A percentile compares a stretch with the other conserved stretches of the same genome.
Evolutionary conservation across 495 filamentous ascomycete species (phyloP).

Genomic region (Xylaria flabelliformis): DNA sequence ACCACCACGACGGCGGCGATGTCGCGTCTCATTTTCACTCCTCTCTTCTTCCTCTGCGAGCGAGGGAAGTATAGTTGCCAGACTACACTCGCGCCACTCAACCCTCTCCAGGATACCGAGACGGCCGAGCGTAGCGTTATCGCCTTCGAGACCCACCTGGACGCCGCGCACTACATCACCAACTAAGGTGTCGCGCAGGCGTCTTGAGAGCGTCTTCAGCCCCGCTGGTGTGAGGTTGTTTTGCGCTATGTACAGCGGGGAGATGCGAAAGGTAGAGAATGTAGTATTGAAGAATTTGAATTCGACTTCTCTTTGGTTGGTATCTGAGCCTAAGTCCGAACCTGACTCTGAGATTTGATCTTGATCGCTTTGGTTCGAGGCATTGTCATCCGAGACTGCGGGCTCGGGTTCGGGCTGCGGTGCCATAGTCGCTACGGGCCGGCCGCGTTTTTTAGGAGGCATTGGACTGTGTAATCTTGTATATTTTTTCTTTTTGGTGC

Average conservation of each 20-base stretch:
- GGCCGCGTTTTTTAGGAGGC: conserved; percentile 34
- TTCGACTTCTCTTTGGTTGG: conserved; percentile 21
- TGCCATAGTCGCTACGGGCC: not conserved
- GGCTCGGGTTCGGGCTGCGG: conserved; percentile 1
- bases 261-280: conserved; percentile 55
- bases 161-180: conserved; percentile 58
- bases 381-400: not conserved
- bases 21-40: conserved; percentile 2
- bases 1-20: conserved; percentile 10
- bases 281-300: conserved; percentile 56
- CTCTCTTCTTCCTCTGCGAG: conserved; percentile 9
- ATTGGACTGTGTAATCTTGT: conserved; percentile 17
- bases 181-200: conserved; percentile 52
- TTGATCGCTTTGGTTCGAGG: conserved; percentile 4
- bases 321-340: not conserved
- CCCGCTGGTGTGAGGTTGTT: conserved; percentile 34
- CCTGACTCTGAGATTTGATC: not conserved
- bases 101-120: conserved; percentile 49
- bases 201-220: conserved; percentile 44
- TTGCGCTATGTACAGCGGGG: conserved; percentile 49
- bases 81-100: conserved; percentile 40
- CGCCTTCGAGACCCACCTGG: conserved; percentile 46
- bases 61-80: conserved; percentile 32
- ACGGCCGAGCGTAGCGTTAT: conserved; percentile 40
- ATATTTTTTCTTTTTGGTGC: not conserved